These are phyloP conservation scores for Hericium coralloides DNA, from an alignment of 768 basidiomycete species.

Conservation along the genomic window DNA sequence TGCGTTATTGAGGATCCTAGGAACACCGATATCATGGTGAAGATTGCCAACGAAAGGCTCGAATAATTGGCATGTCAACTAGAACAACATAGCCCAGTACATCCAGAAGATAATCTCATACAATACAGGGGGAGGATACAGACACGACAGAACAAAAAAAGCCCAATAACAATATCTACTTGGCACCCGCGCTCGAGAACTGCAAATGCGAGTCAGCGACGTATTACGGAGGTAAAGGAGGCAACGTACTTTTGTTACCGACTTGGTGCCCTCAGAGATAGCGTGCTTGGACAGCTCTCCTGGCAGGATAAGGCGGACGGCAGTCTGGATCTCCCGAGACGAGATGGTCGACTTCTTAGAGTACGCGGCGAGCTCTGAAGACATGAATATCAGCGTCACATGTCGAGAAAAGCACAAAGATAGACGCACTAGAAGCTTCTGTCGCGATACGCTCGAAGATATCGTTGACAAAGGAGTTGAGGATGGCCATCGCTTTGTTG, in stretches of 20 bases:
- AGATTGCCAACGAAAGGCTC: neutral
- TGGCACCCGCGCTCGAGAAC: conserved; percentile 67
- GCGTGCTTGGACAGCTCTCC: conserved; percentile 93
- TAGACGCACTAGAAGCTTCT: conserved; percentile 66
- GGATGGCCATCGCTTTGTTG: conserved; percentile 96
- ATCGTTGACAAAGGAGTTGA: conserved; percentile 95
- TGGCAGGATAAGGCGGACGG: conserved; percentile 93
- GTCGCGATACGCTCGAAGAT: conserved; percentile 92
- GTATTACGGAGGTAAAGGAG: neutral
- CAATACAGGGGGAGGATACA: conserved; percentile 20
- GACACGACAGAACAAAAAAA: conserved; percentile 16
- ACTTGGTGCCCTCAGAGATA: conserved; percentile 91
- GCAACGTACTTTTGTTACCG: conserved; percentile 66
- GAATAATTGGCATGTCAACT: neutral
- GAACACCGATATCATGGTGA: neutral
- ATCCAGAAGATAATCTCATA: conserved; percentile 4
- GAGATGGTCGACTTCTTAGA: conserved; percentile 99
- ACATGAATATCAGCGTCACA: neutral
- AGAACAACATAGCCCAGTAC: neutral
- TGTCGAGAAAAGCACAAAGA: neutral
- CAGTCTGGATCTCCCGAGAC: conserved; percentile 95
- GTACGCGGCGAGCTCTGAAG: conserved; percentile 85
- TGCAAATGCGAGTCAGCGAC: conserved; percentile 20
- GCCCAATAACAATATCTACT: conserved; percentile 31
- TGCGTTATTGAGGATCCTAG: too few species aligned